A percentile compares a stretch with the other conserved stretches of the same genome.
These are phyloP conservation scores for Hanseniaspora taiwanica DNA, from an alignment of 805 yeast species.

Conservation along the genomic window DNA sequence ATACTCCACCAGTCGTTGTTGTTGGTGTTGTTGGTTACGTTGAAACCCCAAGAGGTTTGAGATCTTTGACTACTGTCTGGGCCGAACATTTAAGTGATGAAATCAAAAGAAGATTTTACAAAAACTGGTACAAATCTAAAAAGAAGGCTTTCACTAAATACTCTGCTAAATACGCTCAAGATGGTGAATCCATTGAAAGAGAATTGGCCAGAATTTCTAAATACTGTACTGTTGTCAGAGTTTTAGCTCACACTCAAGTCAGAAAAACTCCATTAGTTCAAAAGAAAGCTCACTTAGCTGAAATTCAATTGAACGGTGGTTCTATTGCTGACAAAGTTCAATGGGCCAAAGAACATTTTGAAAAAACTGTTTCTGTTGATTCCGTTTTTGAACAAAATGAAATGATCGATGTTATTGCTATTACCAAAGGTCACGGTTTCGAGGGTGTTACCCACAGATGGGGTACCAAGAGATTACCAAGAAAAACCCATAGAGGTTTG, in stretches of 20 bases:
- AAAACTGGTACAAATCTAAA: slow-evolving; percentile 99
- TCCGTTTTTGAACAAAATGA: slow-evolving; percentile 97
- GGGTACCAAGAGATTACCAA: slow-evolving; percentile 99
- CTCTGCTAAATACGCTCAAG: slow-evolving; percentile 94
- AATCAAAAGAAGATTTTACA: slow-evolving; percentile 99
- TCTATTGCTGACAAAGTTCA: slow-evolving; percentile 92
- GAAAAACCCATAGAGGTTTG: slow-evolving; percentile 99
- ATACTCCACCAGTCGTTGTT: slow-evolving; percentile 97
- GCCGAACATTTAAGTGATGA: slow-evolving; percentile 99
- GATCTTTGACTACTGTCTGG: slow-evolving; percentile 99
- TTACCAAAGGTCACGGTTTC: slow-evolving; percentile 99
- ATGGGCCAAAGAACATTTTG: slow-evolving; percentile 98
- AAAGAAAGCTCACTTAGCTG: slow-evolving; percentile 99
- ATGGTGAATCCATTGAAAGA: slow-evolving; percentile 77
- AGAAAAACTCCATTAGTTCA: slow-evolving; percentile 98
- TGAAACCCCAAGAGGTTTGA: slow-evolving; percentile 99
- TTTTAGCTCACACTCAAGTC: slow-evolving; percentile 97
- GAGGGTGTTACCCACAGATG: slow-evolving; percentile 99
- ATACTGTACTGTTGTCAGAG: slow-evolving; percentile 98
- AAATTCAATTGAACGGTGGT: slow-evolving; percentile 99
- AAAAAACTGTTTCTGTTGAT: slow-evolving; percentile 94
- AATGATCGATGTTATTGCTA: slow-evolving; percentile 96
- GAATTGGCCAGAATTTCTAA: slow-evolving; percentile 97
- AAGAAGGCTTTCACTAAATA: slow-evolving; percentile 99
- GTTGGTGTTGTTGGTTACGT: slow-evolving; percentile 99